Percentiles rank a stretch among this genome's conserved stretches.
Evolutionary conservation across 495 filamentous ascomycete genomes (phyloP).

Genomic region (Rhizodiscina lignyota): DNA sequence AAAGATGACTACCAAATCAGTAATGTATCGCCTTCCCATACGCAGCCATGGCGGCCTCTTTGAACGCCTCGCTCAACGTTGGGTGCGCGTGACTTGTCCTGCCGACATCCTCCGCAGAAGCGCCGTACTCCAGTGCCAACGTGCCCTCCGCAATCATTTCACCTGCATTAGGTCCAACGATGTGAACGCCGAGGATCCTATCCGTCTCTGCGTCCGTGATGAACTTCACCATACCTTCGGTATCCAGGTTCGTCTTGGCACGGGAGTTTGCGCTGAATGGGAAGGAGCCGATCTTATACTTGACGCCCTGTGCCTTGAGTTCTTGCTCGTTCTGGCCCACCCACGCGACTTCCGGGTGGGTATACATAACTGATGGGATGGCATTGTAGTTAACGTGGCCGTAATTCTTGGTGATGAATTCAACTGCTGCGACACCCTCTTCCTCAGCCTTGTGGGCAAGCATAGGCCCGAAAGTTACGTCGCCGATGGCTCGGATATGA

Average conservation of each 20-base stretch:
- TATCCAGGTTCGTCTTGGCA: conserved; percentile 97
- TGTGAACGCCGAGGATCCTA: conserved; percentile 86
- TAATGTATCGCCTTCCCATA: conserved; percentile 95
- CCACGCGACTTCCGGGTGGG: conserved; percentile 95
- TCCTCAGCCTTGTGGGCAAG: conserved; percentile 99
- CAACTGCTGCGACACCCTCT: conserved; percentile 83
- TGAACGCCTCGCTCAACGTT: conserved; percentile 92
- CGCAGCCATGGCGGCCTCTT: conserved; percentile 98
- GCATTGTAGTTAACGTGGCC: conserved; percentile 98
- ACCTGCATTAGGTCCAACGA: conserved; percentile 86
- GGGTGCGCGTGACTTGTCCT: conserved; percentile 95
- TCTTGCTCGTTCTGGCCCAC: conserved; percentile 97
- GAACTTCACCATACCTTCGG: conserved; percentile 95
- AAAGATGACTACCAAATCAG: no score
- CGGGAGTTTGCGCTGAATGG: conserved; percentile 95
- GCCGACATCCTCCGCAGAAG: conserved; percentile 85
- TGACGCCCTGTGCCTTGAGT: conserved; percentile 71
- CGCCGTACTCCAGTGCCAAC: conserved; percentile 90
- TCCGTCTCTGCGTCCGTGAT: conserved; percentile 93
- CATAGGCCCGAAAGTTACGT: conserved; percentile 97
- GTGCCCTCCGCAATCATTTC: conserved; percentile 99
- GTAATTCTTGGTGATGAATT: conserved; percentile 94
- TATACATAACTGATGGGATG: conserved; percentile 99
- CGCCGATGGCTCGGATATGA: conserved; percentile 92
- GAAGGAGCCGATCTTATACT: conserved; percentile 84